A percentile compares a stretch with the other conserved stretches of the same genome.
Conservation (phyloP, 129 eudicot genomes). For the Artemisia tridentata region DNA sequence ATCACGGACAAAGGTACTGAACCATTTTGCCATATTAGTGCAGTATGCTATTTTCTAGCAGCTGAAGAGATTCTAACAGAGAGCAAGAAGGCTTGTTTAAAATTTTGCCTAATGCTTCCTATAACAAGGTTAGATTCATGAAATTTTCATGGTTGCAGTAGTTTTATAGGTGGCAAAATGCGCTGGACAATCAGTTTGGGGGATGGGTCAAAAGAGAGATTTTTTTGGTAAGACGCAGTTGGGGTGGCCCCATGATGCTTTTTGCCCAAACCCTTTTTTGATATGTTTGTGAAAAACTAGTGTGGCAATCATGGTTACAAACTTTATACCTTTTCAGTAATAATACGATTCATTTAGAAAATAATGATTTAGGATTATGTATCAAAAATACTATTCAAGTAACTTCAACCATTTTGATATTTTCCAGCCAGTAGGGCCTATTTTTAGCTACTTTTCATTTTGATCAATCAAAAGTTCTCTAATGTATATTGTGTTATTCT, state of each 20-base stretch:
- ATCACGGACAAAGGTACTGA: conserved; percentile 75
- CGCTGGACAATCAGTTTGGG: not conserved
- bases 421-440: too few species aligned
- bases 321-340: not conserved
- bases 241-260: too few species aligned
- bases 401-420: not conserved
- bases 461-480: not conserved
- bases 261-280: conserved; percentile 1
- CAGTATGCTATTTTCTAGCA: conserved; percentile 73
- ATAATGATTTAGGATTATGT: too few species aligned
- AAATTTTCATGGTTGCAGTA: not conserved
- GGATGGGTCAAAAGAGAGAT: not conserved
- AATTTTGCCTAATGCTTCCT: conserved; percentile 76
- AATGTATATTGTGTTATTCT: too few species aligned
- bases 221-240: not conserved
- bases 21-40: conserved; percentile 69
- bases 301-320: not conserved
- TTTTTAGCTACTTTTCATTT: not conserved
- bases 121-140: conserved; percentile 60
- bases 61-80: conserved; percentile 76
- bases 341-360: too few species aligned
- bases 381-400: not conserved
- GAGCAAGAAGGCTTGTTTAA: conserved; percentile 90
- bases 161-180: not conserved
- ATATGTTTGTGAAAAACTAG: not conserved